Evolutionary conservation across 495 filamentous ascomycete species (phyloP).

Genomic region (Tuber melanosporum): DNA sequence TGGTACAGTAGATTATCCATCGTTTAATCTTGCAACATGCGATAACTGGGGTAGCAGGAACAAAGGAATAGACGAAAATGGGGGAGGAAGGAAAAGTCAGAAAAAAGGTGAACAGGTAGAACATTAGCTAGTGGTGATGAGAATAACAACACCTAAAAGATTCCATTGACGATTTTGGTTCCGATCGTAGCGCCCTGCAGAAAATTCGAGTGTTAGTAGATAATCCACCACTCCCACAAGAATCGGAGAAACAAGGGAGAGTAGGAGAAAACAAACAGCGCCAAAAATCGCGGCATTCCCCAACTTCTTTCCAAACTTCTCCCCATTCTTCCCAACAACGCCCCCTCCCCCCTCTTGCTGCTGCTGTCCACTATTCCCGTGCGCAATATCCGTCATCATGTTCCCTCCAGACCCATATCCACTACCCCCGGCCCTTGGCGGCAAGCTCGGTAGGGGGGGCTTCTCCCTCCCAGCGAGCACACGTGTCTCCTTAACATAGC

Average conservation of each 20-base stretch:
- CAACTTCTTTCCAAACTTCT: constrained; percentile 74
- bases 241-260: not conserved
- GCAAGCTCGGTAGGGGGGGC: constrained; percentile 23
- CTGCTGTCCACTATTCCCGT: constrained; percentile 22
- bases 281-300: constrained; percentile 60
- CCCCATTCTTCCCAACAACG: constrained; percentile 54
- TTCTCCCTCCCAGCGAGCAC: constrained; percentile 38
- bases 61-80: not conserved
- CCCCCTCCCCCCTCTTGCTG: constrained; percentile 42
- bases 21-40: not conserved
- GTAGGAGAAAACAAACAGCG: constrained; percentile 35
- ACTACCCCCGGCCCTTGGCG: constrained; percentile 9
- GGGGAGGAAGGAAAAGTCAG: not conserved
- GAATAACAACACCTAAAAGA: constrained; percentile 56
- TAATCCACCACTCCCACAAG: not conserved
- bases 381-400: constrained; percentile 41
- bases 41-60: not conserved
- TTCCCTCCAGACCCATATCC: constrained; percentile 37
- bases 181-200: constrained; percentile 69
- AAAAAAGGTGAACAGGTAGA: not conserved
- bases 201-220: not conserved
- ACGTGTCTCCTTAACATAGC: constrained; percentile 61
- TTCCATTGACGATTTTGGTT: constrained; percentile 82
- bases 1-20: not conserved
- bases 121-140: not conserved